A percentile compares a stretch with the other conserved stretches of the same genome.
Conservation (phyloP, 129 eudicot species). For the Pseudognaphalium luteoalbum region DNA sequence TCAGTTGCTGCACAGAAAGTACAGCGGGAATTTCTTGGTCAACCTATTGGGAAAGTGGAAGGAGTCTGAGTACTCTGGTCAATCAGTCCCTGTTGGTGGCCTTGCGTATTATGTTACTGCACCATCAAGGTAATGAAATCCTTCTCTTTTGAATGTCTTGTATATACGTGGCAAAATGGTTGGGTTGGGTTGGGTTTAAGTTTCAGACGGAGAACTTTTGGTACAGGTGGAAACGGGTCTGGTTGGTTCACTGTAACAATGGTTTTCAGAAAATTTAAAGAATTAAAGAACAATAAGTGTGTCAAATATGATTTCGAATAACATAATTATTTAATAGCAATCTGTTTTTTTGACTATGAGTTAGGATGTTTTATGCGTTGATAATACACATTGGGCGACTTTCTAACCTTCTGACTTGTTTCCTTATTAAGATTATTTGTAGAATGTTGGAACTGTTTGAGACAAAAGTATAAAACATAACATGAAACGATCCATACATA, state of each 20-base stretch:
- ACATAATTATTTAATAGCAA: background rate
- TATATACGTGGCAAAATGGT: too few species aligned
- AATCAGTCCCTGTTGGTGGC: slow-evolving; percentile 73
- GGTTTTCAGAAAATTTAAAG: background rate
- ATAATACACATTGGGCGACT: background rate
- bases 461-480: background rate
- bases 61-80: slow-evolving; percentile 72
- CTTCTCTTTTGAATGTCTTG: too few species aligned
- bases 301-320: background rate
- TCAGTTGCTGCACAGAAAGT: slow-evolving; percentile 71
- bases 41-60: slow-evolving; percentile 80
- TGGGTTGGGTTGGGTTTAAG: too few species aligned
- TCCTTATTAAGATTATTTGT: too few species aligned
- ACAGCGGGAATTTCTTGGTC: slow-evolving; percentile 72
- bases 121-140: slow-evolving; percentile 54
- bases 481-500: background rate
- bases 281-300: background rate
- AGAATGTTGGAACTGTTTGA: background rate
- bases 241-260: background rate
- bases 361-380: background rate
- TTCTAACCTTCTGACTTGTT: too few species aligned
- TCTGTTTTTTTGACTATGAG: background rate
- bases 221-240: background rate
- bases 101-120: slow-evolving; percentile 73
- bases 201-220: background rate